These are phyloP conservation scores for Allomyces javanicus DNA, from an alignment of 192 early-diverging fungal genomes.

Conservation along the genomic window DNA sequence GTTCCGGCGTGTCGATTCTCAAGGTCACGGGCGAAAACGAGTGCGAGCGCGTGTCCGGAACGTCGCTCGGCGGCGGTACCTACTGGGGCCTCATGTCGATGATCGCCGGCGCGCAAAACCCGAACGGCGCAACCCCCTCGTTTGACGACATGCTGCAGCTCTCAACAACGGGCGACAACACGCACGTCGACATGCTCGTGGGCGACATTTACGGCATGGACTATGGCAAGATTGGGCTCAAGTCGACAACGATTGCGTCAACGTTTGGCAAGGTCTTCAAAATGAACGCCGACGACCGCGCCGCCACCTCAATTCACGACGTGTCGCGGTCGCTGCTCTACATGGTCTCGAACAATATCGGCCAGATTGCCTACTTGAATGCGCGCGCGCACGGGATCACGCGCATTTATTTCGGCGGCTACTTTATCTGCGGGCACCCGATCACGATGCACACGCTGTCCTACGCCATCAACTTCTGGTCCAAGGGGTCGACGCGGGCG, in stretches of 20 bases:
- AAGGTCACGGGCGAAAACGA: constrained; percentile 75
- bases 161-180: constrained; percentile 78
- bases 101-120: constrained; percentile 69
- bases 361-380: constrained; percentile 94
- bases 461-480: constrained; percentile 96
- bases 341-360: constrained; percentile 92
- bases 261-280: constrained; percentile 94
- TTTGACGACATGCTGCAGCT: constrained; percentile 52
- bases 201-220: constrained; percentile 88
- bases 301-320: constrained; percentile 51
- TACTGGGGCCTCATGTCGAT: constrained; percentile 81
- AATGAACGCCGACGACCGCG: constrained; percentile 39
- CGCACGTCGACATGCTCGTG: constrained; percentile 68
- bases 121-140: constrained; percentile 40
- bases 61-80: constrained; percentile 83
- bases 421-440: constrained; percentile 90
- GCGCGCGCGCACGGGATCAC: constrained; percentile 75
- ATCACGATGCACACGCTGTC: constrained; percentile 95
- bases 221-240: constrained; percentile 83
- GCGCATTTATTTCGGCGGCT: constrained; percentile 92
- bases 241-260: constrained; percentile 80
- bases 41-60: constrained; percentile 76
- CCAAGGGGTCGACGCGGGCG: constrained; percentile 80
- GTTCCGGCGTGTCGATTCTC: constrained; percentile 82
- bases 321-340: constrained; percentile 76